These are phyloP conservation scores for Asterochloris erici DNA, from an alignment of 139 green algal genomes.

Conservation along the genomic window DNA sequence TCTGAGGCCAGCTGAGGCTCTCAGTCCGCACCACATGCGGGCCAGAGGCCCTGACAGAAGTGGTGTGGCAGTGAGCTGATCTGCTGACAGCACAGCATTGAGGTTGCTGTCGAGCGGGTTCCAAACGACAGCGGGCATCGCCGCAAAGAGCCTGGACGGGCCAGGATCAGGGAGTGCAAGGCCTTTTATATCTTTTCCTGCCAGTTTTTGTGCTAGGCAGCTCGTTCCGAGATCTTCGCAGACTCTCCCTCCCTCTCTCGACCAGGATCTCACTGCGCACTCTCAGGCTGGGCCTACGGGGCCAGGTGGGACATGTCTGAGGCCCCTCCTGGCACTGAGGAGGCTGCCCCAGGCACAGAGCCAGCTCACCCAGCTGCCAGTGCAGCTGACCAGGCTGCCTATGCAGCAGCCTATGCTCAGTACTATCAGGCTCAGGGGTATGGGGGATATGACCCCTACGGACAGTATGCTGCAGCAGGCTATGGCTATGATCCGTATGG, in stretches of 20 bases:
- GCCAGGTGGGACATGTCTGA: constrained; percentile 9
- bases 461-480: background rate
- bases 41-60: background rate
- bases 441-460: background rate
- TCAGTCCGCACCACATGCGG: constrained; percentile 1
- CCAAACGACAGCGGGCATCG: background rate
- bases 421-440: background rate
- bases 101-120: background rate
- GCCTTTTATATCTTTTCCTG: no score
- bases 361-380: background rate
- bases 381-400: background rate
- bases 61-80: constrained; percentile 1
- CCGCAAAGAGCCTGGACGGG: no score
- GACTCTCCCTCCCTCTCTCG: no score
- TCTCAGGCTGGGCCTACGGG: no score
- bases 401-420: background rate
- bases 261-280: no score
- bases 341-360: constrained; percentile 14
- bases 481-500: background rate
- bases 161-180: no score
- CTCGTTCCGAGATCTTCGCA: no score
- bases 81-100: background rate
- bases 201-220: no score
- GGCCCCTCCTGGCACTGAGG: constrained; percentile 1
- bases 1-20: background rate